Evolutionary conservation across 352 stramenopile genomes (phyloP).

Genomic region (Pythium monospermum): DNA sequence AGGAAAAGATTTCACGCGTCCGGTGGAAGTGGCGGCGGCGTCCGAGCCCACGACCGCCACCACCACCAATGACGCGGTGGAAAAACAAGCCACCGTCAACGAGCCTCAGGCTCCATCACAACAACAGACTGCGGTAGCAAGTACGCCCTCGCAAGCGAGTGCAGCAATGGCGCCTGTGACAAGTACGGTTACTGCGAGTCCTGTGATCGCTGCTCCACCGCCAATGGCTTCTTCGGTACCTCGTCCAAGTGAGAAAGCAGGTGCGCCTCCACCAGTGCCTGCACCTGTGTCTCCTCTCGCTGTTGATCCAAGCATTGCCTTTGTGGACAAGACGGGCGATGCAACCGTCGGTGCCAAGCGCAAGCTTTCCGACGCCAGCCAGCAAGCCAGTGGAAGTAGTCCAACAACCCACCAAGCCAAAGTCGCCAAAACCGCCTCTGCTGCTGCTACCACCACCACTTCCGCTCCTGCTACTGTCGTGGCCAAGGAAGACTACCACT

Average conservation of each 20-base stretch:
- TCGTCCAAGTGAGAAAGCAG: neutral
- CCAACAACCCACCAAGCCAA: constrained; percentile 3
- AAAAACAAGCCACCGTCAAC: neutral
- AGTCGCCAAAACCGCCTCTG: constrained; percentile 12
- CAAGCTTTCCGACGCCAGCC: constrained; percentile 1
- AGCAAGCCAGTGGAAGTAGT: too few relatives aligned
- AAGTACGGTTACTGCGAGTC: neutral
- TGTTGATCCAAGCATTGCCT: constrained; percentile 53
- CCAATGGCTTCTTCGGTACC: too few relatives aligned
- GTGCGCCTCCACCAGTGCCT: neutral
- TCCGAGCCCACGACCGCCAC: constrained; percentile 1
- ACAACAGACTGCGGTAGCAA: neutral
- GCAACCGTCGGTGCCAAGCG: constrained; percentile 16
- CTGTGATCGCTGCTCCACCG: neutral
- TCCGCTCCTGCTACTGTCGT: neutral
- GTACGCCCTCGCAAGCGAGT: neutral
- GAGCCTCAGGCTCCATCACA: neutral
- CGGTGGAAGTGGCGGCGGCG: constrained; percentile 3
- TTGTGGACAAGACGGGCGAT: constrained; percentile 43
- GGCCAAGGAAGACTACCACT: constrained; percentile 16
- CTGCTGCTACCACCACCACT: too few relatives aligned
- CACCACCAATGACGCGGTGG: neutral
- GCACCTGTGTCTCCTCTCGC: neutral
- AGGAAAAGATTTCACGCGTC: constrained; percentile 15
- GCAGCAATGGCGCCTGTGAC: neutral